Percentiles rank a stretch among this genome's conserved stretches.
These are phyloP conservation scores for Sordariomycetes sp. DNA, from an alignment of 2,329 filamentous ascomycete species.

Conservation along the genomic window DNA sequence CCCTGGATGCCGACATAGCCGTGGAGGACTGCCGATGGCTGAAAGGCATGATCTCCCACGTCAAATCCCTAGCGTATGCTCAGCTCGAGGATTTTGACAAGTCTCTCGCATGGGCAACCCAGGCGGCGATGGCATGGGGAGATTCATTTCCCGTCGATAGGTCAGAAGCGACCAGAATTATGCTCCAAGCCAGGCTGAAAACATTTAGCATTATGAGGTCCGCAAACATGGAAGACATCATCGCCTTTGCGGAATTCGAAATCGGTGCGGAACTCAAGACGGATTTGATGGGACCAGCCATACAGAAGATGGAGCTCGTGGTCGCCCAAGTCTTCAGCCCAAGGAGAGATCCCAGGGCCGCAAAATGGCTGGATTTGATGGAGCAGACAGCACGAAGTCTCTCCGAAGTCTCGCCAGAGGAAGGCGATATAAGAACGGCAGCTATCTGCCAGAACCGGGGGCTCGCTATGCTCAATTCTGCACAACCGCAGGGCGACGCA, in stretches of 20 bases:
- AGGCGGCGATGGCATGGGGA: background rate
- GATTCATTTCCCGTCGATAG: background rate
- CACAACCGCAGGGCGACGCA: no score
- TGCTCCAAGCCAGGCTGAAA: constrained; percentile 1
- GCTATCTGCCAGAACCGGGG: constrained; percentile 1
- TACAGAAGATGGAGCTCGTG: background rate
- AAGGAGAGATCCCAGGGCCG: no score
- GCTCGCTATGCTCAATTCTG: no score
- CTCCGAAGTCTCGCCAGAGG: background rate
- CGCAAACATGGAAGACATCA: no score
- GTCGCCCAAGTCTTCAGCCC: background rate
- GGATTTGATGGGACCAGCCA: background rate
- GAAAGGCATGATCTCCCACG: background rate
- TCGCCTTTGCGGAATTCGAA: no score
- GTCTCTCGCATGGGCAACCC: background rate
- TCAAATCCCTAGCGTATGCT: constrained; percentile 1
- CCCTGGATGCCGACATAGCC: background rate
- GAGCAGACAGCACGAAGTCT: background rate
- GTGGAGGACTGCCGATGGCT: background rate
- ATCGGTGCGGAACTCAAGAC: background rate
- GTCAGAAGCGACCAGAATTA: background rate
- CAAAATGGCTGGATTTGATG: background rate
- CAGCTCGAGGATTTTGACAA: constrained; percentile 1
- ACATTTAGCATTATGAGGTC: no score
- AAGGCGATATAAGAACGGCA: background rate